Evolutionary conservation across 2,329 filamentous ascomycete genomes (phyloP).

Genomic region (Achaetomium macrosporum): DNA sequence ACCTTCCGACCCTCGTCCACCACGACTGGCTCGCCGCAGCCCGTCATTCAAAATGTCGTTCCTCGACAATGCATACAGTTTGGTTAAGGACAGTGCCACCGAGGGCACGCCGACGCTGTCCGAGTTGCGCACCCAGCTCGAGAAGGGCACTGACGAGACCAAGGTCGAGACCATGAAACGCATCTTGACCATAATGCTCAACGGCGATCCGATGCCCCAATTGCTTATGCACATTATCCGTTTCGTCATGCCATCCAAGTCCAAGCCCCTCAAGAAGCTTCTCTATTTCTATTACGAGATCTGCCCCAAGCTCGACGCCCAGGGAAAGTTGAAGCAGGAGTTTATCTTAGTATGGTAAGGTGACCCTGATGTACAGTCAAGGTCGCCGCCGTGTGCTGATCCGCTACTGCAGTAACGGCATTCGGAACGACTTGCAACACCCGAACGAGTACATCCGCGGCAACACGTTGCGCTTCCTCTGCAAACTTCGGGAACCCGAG

Average conservation of each 20-base stretch:
- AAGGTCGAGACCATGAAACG: slow-evolving; percentile 96
- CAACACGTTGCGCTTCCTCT: slow-evolving; percentile 95
- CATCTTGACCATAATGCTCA: slow-evolving; percentile 95
- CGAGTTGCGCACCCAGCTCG: slow-evolving; percentile 86
- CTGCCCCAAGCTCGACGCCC: slow-evolving; percentile 88
- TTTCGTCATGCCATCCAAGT: slow-evolving; percentile 98
- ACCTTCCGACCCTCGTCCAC: neutral
- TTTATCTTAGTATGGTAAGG: slow-evolving; percentile 96
- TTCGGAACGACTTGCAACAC: slow-evolving; percentile 94
- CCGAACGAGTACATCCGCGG: slow-evolving; percentile 97
- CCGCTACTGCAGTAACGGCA: slow-evolving; percentile 68
- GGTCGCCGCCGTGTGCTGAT: slow-evolving; percentile 23
- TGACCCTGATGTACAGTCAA: neutral
- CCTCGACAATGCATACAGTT: slow-evolving; percentile 88
- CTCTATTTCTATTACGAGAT: slow-evolving; percentile 99
- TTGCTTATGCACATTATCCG: slow-evolving; percentile 99
- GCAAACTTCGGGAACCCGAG: slow-evolving; percentile 91
- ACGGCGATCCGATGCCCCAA: slow-evolving; percentile 91
- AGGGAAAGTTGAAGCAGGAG: slow-evolving; percentile 96
- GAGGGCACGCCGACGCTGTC: slow-evolving; percentile 78
- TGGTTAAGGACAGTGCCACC: slow-evolving; percentile 95
- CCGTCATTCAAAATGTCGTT: slow-evolving; percentile 71
- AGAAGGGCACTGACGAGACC: slow-evolving; percentile 87
- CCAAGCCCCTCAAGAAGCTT: slow-evolving; percentile 93
- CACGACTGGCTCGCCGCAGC: slow-evolving; percentile 17